Evolutionary conservation across 164 flowering plant genomes (phyloP), one percentile per base, ranked within the genome.

Genomic region (Vitis vinifera): DNA sequence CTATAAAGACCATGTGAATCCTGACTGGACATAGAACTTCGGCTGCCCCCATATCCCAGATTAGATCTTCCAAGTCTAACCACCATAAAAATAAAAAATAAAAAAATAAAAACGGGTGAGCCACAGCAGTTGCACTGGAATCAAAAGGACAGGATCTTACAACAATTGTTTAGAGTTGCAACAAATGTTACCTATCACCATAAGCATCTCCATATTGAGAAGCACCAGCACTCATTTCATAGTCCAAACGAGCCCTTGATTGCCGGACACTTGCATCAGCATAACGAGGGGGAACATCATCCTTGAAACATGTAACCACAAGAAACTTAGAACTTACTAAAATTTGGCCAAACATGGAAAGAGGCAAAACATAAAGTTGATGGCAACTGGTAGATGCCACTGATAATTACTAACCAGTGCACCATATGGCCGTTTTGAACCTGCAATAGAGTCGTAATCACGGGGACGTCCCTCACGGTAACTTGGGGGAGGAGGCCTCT

Each of bases 241-340:
- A 95, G 70, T 93, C 98, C 76, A 91, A 50, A 59, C 98, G 94
- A 71, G 97, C 88, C 78, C 98, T 89, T 66, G 97, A 88, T n/a
- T 86, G 97, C 49, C 99, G 91, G 17, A 76, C 71, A 67, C 87
- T 75, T n/a, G 87, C 29, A 70, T 95, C 99, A 71, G 87, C 78
- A 84, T 93, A 95, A 13, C 92, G 93, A 15, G 96, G 82, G 76
- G 93, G 94, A 31, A 80, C 87, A 80, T 91, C 99, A 76, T 88
- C 96, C 99, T 95, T n/a, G 23, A 37, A 9, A 16, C 15, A 31
- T 56, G 3, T 6, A 48, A 4, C 14, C 27, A 1, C 37, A 58
- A 5, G 23, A 6, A 27, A 44, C 17, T 47, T 10, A 11, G 62
- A 52, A 27, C n/a, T 11, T 23, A 8, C 10, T 8, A 7, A 23